A percentile compares a stretch with the other conserved stretches of the same genome.
phyloP scores from a whole-genome alignment of 768 basidiomycete genomes.

The Mycena latifolia region DNA sequence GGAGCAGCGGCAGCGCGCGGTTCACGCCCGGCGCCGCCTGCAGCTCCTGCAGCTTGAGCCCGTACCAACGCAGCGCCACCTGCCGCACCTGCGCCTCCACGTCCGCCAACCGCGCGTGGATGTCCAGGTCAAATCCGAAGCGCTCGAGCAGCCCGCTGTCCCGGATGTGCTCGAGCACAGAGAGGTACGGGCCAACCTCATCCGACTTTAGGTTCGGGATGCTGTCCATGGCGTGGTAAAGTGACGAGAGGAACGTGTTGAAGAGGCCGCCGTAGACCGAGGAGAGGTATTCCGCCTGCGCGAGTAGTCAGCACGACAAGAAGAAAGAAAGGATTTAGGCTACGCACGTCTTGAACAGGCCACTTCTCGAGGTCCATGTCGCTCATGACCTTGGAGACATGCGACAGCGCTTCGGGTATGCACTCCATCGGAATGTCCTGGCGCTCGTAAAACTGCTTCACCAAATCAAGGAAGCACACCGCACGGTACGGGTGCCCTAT shows the following conservation, averaged over 20 bases:
- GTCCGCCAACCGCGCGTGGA: constrained; percentile 73
- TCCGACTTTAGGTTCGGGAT: constrained; percentile 80
- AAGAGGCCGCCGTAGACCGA: constrained; percentile 80
- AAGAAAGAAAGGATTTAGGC: constrained; percentile 46
- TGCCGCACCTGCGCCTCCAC: constrained; percentile 74
- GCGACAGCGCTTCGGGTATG: constrained; percentile 88
- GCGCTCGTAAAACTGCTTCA: constrained; percentile 88
- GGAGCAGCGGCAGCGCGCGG: constrained; percentile 81
- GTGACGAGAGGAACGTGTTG: constrained; percentile 85
- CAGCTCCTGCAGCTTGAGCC: constrained; percentile 71
- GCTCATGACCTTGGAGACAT: constrained; percentile 75
- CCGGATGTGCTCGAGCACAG: constrained; percentile 77
- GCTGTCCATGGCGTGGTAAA: constrained; percentile 87
- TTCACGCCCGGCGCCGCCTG: constrained; percentile 82
- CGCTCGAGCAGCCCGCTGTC: constrained; percentile 78
- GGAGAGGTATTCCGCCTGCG: constrained; percentile 76
- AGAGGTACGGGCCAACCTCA: constrained; percentile 74
- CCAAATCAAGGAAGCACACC: constrained; percentile 86
- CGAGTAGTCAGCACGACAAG: constrained; percentile 19
- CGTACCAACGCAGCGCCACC: constrained; percentile 73
- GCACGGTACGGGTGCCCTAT: constrained; percentile 84
- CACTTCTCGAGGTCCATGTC: constrained; percentile 83
- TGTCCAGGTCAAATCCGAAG: constrained; percentile 72
- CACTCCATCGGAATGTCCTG: constrained; percentile 95
- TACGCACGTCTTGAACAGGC: constrained; percentile 87